phyloP scores from a whole-genome alignment of 2,329 filamentous ascomycete species.

The Tolypocladium capitatum region DNA sequence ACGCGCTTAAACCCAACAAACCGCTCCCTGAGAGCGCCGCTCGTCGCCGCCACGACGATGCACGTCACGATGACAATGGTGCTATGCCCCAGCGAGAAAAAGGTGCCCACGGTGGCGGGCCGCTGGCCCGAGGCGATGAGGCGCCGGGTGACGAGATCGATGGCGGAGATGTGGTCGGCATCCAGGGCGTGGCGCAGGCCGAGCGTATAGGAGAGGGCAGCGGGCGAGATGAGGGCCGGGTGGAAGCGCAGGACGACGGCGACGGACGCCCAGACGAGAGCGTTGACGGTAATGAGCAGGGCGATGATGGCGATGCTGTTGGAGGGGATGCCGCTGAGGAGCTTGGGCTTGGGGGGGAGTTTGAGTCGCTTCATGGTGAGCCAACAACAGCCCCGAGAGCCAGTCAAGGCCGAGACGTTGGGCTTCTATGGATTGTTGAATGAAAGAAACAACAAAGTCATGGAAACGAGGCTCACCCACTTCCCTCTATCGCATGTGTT shows the following conservation, averaged over 20 bases:
- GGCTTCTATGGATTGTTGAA: neutral
- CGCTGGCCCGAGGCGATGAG: constrained; percentile 74
- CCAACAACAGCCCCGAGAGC: neutral
- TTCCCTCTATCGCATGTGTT: too few species aligned
- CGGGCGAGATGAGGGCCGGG: constrained; percentile 58
- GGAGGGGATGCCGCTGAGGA: constrained; percentile 17
- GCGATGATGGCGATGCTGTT: constrained; percentile 34
- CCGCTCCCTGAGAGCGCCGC: constrained; percentile 64
- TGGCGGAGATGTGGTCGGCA: constrained; percentile 79
- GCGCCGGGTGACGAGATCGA: constrained; percentile 87
- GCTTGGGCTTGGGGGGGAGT: constrained; percentile 14
- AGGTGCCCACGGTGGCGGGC: constrained; percentile 86
- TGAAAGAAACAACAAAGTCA: neutral
- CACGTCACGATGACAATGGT: constrained; percentile 88
- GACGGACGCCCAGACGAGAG: constrained; percentile 38
- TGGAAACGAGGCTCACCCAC: too few species aligned
- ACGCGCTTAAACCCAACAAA: constrained; percentile 71
- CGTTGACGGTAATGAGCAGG: constrained; percentile 36
- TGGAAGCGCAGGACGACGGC: constrained; percentile 40
- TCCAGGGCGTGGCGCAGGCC: constrained; percentile 92
- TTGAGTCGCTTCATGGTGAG: constrained; percentile 10
- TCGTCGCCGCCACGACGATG: constrained; percentile 81
- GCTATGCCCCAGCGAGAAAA: constrained; percentile 86
- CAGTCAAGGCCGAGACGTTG: neutral
- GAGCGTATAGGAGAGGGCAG: constrained; percentile 75